Evolutionary conservation across 345 rosid species (phyloP), one percentile per base, ranked within the genome.

Genomic region (Pistacia atlantica): DNA sequence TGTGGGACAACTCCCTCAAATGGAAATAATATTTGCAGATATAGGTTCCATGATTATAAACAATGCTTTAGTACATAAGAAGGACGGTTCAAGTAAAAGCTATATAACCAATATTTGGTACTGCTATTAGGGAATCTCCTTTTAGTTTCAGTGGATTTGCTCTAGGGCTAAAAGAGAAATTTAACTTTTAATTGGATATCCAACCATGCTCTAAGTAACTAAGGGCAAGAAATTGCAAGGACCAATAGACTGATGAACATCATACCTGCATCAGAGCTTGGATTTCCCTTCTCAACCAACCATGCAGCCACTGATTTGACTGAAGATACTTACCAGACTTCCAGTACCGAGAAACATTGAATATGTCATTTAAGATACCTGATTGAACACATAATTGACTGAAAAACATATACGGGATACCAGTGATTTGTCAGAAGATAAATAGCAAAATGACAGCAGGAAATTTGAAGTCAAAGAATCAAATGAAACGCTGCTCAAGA

Each of bases 241-340:
- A 72, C 7, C 38, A 18, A 18, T 9, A 68, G 60, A 46, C 56
- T 3, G 7, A 55, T 37, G 28, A 62, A 56, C 46, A 55, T 28
- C 64, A 57, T 28, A 91, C 99, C 94, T 90, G 96, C 88, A 91
- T 83, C 38, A 93, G 80, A 83, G 99, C 90, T 79, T 95, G 98
- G 76, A 90, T 79, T 84, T 95, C 99, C 71, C 97, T 92, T 84
- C 75, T 90, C 86, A 91, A 75, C 98, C 98, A 93, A 57, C 78
- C 67, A 38, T 82, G 86, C 60, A 95, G 88, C 92, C 93, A 88
- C 45, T 65, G 80, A 75, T 88, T 93, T 58, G 83, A 80, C 60
- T 88, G 92, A 70, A 84, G 89, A 75, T 85, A 87, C 86, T 89
- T 95, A n/a, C 68, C 62, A 65, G 80, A 42, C 83, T 86, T 93